phyloP scores from a whole-genome alignment of 2,329 filamentous ascomycete genomes.

The Pseudodiploospora longispora region DNA sequence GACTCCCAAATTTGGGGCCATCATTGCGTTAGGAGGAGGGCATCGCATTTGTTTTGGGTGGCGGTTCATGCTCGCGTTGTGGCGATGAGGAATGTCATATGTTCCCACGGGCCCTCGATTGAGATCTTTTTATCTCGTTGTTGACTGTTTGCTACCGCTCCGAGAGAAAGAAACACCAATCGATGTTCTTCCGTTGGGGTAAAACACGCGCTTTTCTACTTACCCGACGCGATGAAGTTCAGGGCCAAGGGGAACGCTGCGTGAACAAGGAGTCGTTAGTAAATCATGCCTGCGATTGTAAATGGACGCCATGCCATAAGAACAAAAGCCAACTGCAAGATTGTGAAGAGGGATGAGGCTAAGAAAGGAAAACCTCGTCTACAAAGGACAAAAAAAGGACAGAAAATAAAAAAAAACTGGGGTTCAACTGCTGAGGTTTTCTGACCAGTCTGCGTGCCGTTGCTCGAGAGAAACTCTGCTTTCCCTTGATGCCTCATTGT shows the following conservation, averaged over 20 bases:
- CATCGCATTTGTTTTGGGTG: no score
- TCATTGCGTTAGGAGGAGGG: no score
- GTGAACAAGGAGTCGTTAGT: conserved; percentile 21
- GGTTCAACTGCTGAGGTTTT: not conserved
- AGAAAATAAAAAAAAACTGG: not conserved
- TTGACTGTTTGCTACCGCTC: conserved; percentile 51
- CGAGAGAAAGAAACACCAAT: conserved; percentile 19
- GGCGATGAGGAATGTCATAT: not conserved
- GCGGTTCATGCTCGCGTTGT: no score
- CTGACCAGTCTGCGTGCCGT: conserved; percentile 79
- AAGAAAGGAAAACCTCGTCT: not conserved
- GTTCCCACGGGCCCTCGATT: not conserved
- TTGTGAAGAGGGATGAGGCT: not conserved
- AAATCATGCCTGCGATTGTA: no score
- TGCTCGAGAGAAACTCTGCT: conserved; percentile 64
- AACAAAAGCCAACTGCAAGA: no score
- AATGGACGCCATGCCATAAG: no score
- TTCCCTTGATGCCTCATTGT: conserved; percentile 55
- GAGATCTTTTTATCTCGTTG: no score
- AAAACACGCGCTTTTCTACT: conserved; percentile 44
- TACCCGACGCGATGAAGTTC: conserved; percentile 88
- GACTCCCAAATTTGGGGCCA: no score
- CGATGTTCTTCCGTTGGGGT: no score
- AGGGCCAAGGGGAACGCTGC: conserved; percentile 71
- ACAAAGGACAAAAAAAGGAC: not conserved